phyloP scores from a whole-genome alignment of 495 filamentous ascomycete species.

The Aspergillus diversus region DNA sequence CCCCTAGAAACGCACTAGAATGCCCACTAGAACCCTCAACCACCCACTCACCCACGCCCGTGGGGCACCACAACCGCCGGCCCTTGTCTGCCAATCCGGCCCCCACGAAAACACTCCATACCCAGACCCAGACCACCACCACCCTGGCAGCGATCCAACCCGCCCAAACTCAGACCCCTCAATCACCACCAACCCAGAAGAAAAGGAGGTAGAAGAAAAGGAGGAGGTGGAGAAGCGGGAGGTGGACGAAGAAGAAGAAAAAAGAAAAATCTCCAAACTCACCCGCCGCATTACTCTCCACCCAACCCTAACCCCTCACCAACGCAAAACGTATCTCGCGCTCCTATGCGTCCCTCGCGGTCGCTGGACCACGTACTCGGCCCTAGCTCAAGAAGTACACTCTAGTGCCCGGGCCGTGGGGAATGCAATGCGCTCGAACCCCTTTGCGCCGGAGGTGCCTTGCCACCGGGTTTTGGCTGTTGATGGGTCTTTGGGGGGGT shows the following conservation, averaged over 20 bases:
- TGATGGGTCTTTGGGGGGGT: slow-evolving; percentile 27
- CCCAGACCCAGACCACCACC: no score
- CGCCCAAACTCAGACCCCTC: no score
- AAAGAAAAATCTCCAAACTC: slow-evolving; percentile 23
- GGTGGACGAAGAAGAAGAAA: slow-evolving; percentile 27
- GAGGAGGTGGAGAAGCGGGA: no score
- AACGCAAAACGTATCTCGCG: slow-evolving; percentile 63
- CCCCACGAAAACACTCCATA: neutral
- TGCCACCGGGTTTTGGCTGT: slow-evolving; percentile 47
- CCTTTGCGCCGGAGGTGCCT: slow-evolving; percentile 66
- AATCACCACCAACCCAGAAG: no score
- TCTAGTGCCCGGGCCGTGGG: slow-evolving; percentile 81
- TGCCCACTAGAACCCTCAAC: slow-evolving; percentile 12
- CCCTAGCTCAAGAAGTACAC: slow-evolving; percentile 64
- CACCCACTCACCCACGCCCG: slow-evolving; percentile 23
- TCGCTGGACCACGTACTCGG: slow-evolving; percentile 72
- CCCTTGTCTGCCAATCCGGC: neutral
- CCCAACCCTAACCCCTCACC: slow-evolving; percentile 55
- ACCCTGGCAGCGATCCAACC: no score
- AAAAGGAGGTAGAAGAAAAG: no score
- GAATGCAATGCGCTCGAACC: slow-evolving; percentile 72
- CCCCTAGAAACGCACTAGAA: neutral
- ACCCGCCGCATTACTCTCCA: slow-evolving; percentile 38
- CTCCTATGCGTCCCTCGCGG: slow-evolving; percentile 74
- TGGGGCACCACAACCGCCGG: neutral